These are phyloP conservation scores for Gastroboletus turbinatus DNA, from an alignment of 1,284 basidiomycete species.

Conservation along the genomic window DNA sequence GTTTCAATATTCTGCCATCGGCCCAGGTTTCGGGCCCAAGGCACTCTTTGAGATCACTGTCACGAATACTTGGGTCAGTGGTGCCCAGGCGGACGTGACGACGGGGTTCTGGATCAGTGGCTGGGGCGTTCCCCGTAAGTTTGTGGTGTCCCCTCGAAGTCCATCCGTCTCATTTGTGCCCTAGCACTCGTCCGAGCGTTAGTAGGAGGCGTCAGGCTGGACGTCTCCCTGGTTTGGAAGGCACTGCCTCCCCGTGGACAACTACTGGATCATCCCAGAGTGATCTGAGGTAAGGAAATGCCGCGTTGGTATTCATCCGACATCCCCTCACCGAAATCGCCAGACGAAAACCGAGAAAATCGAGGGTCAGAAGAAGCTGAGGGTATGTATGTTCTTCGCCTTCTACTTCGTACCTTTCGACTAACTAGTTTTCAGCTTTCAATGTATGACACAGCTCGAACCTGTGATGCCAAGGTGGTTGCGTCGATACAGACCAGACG, in stretches of 20 bases:
- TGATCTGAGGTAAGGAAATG: neutral
- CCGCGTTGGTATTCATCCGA: no score
- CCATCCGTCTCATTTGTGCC: neutral
- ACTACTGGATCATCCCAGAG: neutral
- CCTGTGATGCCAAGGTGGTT: conserved; percentile 23
- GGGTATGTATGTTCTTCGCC: neutral
- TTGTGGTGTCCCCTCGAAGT: no score
- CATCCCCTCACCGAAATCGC: neutral
- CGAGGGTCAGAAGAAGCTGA: neutral
- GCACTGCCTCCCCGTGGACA: neutral
- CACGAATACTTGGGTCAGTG: neutral
- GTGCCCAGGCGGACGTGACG: neutral
- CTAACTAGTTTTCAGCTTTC: neutral
- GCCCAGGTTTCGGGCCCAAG: neutral
- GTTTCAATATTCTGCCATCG: neutral
- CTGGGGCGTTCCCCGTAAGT: no score
- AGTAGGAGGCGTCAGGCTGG: neutral
- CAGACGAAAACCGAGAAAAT: neutral
- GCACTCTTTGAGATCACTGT: neutral
- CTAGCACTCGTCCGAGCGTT: no score
- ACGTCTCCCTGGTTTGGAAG: no score
- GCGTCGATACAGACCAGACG: conserved; percentile 22
- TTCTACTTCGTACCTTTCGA: no score
- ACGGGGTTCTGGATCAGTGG: neutral
- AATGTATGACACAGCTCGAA: neutral